These are phyloP conservation scores for Xylariaceae sp. DNA, from an alignment of 2,329 filamentous ascomycete species.

Conservation along the genomic window DNA sequence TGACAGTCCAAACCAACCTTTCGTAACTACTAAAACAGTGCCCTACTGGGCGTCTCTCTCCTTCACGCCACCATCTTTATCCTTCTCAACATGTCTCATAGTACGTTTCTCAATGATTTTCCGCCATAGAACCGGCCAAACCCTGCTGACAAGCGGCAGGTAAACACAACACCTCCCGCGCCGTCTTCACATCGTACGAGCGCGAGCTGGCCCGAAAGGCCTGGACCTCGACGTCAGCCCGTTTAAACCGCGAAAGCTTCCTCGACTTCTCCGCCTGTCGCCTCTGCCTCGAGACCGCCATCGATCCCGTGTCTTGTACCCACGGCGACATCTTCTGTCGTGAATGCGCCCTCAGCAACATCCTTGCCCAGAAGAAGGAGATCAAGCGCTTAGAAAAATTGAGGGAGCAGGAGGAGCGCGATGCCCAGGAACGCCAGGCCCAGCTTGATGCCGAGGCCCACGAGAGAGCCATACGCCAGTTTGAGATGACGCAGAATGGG, in stretches of 20 bases:
- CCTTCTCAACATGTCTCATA: constrained; percentile 54
- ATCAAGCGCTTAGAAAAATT: constrained; percentile 80
- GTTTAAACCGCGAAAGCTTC: constrained; percentile 88
- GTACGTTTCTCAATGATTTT: constrained; percentile 31
- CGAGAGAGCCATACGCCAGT: constrained; percentile 76
- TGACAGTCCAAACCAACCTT: no score
- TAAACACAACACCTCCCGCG: constrained; percentile 89
- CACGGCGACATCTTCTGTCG: constrained; percentile 92
- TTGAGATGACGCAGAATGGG: constrained; percentile 84
- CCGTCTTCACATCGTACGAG: constrained; percentile 94
- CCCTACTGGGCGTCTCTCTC: neutral
- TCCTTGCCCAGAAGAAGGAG: constrained; percentile 91
- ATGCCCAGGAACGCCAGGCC: constrained; percentile 70
- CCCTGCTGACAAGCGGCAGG: constrained; percentile 48
- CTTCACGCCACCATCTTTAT: neutral
- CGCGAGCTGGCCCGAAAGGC: constrained; percentile 79
- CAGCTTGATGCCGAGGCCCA: constrained; percentile 72
- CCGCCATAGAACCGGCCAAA: no score
- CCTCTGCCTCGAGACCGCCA: constrained; percentile 82
- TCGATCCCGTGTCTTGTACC: constrained; percentile 82
- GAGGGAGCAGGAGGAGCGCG: constrained; percentile 64
- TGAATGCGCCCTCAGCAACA: constrained; percentile 89
- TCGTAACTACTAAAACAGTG: neutral
- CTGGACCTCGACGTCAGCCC: constrained; percentile 84
- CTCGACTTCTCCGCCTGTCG: constrained; percentile 89